A percentile compares a stretch with the other conserved stretches of the same genome.
Conservation (phyloP, 2,329 filamentous ascomycete species). For the Thielaviopsis ethacetica region DNA sequence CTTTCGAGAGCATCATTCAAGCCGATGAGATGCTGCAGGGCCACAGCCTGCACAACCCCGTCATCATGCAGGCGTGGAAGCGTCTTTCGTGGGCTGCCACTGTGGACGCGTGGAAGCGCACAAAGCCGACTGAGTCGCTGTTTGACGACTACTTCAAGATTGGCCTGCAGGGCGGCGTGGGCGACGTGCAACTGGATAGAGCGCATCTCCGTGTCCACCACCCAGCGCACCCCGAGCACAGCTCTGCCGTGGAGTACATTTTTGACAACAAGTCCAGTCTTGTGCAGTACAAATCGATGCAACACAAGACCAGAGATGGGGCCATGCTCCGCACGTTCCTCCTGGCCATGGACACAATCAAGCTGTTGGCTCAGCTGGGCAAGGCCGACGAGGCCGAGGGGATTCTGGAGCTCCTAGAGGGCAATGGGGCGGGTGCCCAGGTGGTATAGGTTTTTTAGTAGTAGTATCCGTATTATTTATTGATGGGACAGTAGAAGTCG, state of each 20-base stretch:
- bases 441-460: not conserved
- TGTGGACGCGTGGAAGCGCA: conserved; percentile 29
- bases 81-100: conserved; percentile 35
- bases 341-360: conserved; percentile 21
- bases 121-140: conserved; percentile 28
- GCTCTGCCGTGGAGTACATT: conserved; percentile 31
- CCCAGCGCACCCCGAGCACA: conserved; percentile 31
- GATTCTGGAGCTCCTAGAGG: conserved; percentile 16
- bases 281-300: not conserved
- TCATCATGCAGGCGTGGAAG: conserved; percentile 28
- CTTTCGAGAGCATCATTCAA: conserved; percentile 31
- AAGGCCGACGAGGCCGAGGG: conserved; percentile 19
- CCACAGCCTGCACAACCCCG: conserved; percentile 19
- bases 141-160: conserved; percentile 37
- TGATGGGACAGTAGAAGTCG: not conserved
- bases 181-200: conserved; percentile 25
- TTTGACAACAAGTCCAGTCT: conserved; percentile 11
- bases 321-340: conserved; percentile 9
- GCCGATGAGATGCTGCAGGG: conserved; percentile 27
- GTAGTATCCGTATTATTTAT: not conserved
- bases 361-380: conserved; percentile 20
- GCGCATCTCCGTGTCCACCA: conserved; percentile 40
- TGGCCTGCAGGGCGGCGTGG: conserved; percentile 22
- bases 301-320: not conserved
- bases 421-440: not conserved